phyloP scores from a whole-genome alignment of 139 green algal species.

The Closterium sp. region DNA sequence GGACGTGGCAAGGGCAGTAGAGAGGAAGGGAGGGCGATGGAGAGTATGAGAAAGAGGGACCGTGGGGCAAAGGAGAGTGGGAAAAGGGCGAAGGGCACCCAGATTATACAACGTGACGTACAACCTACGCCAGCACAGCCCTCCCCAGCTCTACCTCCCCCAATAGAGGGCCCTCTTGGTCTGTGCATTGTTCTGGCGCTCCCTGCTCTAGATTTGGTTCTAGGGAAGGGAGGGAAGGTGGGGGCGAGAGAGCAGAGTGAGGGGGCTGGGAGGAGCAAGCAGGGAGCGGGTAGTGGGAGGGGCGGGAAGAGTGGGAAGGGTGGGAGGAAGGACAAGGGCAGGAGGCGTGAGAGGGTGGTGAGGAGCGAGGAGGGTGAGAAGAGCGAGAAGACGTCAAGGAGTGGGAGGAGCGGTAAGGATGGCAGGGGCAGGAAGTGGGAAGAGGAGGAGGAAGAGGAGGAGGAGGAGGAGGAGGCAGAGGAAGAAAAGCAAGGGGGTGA shows the following conservation, averaged over 20 bases:
- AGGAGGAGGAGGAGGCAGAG: background rate
- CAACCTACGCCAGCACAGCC: background rate
- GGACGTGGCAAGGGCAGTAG: background rate
- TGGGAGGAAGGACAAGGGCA: background rate
- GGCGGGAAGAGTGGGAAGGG: background rate
- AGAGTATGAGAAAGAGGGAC: background rate
- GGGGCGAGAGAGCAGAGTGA: background rate
- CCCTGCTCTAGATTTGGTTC: background rate
- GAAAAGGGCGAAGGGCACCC: too few relatives aligned
- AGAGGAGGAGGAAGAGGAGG: background rate
- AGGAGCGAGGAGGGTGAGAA: background rate
- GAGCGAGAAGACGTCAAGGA: background rate
- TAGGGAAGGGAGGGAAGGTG: background rate
- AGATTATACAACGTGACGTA: too few relatives aligned
- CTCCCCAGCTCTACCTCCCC: background rate
- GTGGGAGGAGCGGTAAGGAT: background rate
- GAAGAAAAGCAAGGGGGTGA: background rate
- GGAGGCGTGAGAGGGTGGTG: background rate
- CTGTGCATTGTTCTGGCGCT: background rate
- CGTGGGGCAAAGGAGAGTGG: background rate
- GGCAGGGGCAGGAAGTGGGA: background rate
- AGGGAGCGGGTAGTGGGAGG: background rate
- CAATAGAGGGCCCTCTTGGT: background rate
- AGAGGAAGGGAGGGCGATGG: background rate
- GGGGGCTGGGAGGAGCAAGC: background rate